Evolutionary conservation across 1,284 basidiomycete species (phyloP).

Genomic region (Ustilago trichophora): DNA sequence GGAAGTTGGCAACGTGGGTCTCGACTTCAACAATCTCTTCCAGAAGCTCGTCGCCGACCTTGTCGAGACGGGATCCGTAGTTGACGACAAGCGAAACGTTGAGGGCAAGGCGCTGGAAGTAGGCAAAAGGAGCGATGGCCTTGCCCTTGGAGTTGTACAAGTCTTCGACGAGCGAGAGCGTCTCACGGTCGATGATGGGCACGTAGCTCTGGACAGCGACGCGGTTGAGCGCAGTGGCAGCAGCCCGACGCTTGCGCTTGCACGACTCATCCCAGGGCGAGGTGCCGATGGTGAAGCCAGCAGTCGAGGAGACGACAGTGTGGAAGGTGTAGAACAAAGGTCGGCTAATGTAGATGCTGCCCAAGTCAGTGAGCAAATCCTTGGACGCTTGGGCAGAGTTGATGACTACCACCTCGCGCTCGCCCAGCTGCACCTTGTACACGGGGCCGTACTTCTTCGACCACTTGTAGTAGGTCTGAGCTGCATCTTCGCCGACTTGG

Average conservation of each 20-base stretch:
- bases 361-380: conserved; percentile 41
- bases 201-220: conserved; percentile 39
- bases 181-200: conserved; percentile 46
- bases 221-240: conserved; percentile 44
- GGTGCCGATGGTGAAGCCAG: conserved; percentile 45
- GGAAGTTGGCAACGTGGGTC: conserved; percentile 47
- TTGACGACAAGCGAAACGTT: conserved; percentile 44
- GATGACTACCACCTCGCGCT: conserved; percentile 41
- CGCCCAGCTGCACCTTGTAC: conserved; percentile 41
- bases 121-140: conserved; percentile 33
- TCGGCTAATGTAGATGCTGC: conserved; percentile 45
- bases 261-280: conserved; percentile 49
- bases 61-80: conserved; percentile 35
- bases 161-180: conserved; percentile 39
- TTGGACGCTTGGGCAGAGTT: conserved; percentile 40
- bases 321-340: conserved; percentile 47
- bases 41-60: conserved; percentile 33
- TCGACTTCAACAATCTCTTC: conserved; percentile 44
- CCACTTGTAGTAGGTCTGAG: conserved; percentile 41
- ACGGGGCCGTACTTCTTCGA: conserved; percentile 34
- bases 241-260: conserved; percentile 41
- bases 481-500: conserved; percentile 41
- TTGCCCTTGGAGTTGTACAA: conserved; percentile 17
- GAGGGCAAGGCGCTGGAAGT: conserved; percentile 38
- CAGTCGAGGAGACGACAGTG: conserved; percentile 43